Evolutionary conservation across 768 basidiomycete species (phyloP).

Genomic region (Rhodotorula paludigena): DNA sequence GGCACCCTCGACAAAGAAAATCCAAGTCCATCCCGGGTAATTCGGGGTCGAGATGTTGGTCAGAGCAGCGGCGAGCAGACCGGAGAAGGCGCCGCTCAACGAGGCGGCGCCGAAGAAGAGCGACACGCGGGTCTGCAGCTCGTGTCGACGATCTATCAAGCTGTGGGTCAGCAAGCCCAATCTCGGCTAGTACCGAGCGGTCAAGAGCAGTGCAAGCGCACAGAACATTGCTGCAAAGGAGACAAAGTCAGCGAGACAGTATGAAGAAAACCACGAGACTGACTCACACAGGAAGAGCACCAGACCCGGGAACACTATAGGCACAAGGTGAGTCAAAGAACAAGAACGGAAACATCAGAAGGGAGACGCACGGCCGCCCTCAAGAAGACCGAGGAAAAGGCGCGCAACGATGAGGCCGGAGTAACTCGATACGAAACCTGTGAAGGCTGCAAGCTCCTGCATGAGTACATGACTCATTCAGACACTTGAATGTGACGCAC

Average conservation of each 20-base stretch:
- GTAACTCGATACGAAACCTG: conserved; percentile 45
- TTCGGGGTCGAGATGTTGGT: conserved; percentile 41
- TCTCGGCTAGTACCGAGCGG: not conserved
- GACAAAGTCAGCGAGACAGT: not conserved
- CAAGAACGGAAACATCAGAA: not conserved
- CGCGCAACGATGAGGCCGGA: conserved; percentile 42
- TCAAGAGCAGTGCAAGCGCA: too few species aligned
- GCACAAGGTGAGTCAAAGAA: not conserved
- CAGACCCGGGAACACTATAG: conserved; percentile 28
- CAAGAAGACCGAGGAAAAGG: conserved; percentile 41
- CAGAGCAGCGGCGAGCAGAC: conserved; percentile 47
- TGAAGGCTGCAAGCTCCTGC: conserved; percentile 44
- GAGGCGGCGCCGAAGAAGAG: conserved; percentile 45
- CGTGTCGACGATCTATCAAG: conserved; percentile 32
- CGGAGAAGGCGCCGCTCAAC: conserved; percentile 39
- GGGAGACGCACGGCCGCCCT: not conserved
- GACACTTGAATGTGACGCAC: not conserved
- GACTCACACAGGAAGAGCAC: conserved; percentile 41
- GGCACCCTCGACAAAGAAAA: not conserved
- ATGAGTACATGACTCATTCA: not conserved
- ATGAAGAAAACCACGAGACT: conserved; percentile 19
- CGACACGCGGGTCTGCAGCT: conserved; percentile 43
- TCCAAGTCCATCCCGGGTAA: conserved; percentile 46
- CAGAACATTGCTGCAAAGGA: not conserved
- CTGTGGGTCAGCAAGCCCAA: not conserved